Conservation (phyloP, 129 eudicot species). For the Chrysanthemum seticuspe region DNA sequence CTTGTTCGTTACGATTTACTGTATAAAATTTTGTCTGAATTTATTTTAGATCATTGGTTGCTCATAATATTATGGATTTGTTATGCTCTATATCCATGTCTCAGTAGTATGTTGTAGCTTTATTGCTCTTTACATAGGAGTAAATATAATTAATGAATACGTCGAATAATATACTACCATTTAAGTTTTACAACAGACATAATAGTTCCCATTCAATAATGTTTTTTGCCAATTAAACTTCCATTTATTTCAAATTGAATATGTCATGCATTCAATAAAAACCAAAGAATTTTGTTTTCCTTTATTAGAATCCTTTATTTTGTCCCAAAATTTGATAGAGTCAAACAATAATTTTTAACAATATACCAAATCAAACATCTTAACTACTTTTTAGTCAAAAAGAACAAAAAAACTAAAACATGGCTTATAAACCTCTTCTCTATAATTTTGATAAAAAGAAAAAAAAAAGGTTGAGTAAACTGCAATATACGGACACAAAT, state of each 20-base stretch:
- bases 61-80: background rate
- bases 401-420: background rate
- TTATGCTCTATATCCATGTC: background rate
- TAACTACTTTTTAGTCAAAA: background rate
- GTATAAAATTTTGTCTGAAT: background rate
- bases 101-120: background rate
- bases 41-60: background rate
- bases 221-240: too few relatives aligned
- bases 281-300: background rate
- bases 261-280: background rate
- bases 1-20: constrained; percentile 8
- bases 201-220: too few relatives aligned
- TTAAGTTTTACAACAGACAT: too few relatives aligned
- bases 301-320: background rate
- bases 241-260: too few relatives aligned
- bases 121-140: too few relatives aligned
- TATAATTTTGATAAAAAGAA: too few relatives aligned
- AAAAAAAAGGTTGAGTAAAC: too few relatives aligned
- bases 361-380: background rate
- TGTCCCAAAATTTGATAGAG: background rate
- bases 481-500: too few relatives aligned
- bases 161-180: too few relatives aligned
- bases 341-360: background rate
- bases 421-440: too few relatives aligned
- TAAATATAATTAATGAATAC: too few relatives aligned